These are phyloP conservation scores for Saccharum spontaneum DNA, from an alignment of 176 grass and related monocot genomes.

Conservation along the genomic window DNA sequence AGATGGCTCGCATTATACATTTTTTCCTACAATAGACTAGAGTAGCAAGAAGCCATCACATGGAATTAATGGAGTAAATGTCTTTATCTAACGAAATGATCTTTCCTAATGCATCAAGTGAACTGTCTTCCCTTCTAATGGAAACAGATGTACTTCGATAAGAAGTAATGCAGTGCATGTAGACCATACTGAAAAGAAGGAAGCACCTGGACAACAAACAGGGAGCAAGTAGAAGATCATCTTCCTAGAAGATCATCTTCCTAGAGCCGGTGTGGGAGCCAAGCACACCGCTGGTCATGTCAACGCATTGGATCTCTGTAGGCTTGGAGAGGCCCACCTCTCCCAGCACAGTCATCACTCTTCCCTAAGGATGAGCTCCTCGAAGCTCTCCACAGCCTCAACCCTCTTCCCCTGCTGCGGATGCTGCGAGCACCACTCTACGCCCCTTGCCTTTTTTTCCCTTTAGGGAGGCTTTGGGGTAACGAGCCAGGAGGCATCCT, in stretches of 20 bases:
- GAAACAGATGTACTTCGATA: background rate
- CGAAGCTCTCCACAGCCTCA: slow-evolving; percentile 49
- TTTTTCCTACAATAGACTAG: background rate
- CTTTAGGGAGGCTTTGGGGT: slow-evolving; percentile 10
- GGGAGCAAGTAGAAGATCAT: slow-evolving; percentile 84
- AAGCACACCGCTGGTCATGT: slow-evolving; percentile 66
- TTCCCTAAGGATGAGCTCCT: slow-evolving; percentile 59
- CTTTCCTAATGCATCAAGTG: background rate
- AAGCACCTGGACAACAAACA: slow-evolving; percentile 68
- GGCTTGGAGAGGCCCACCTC: slow-evolving; percentile 72
- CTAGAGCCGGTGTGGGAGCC: slow-evolving; percentile 92
- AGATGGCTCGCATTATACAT: background rate
- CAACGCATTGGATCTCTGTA: slow-evolving; percentile 77
- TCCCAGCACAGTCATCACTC: slow-evolving; percentile 57
- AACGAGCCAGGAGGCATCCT: slow-evolving; percentile 34
- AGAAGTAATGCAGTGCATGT: background rate
- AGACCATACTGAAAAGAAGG: background rate
- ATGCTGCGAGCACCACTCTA: slow-evolving; percentile 12
- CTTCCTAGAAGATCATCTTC: slow-evolving; percentile 93
- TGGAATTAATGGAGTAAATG: background rate
- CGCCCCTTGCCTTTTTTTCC: background rate
- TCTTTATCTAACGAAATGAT: background rate
- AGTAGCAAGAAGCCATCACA: background rate
- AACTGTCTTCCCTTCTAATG: background rate
- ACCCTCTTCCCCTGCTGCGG: slow-evolving; percentile 30